These are phyloP conservation scores for Abrus pulchellus DNA, from an alignment of 306 rosid genomes.

Conservation along the genomic window DNA sequence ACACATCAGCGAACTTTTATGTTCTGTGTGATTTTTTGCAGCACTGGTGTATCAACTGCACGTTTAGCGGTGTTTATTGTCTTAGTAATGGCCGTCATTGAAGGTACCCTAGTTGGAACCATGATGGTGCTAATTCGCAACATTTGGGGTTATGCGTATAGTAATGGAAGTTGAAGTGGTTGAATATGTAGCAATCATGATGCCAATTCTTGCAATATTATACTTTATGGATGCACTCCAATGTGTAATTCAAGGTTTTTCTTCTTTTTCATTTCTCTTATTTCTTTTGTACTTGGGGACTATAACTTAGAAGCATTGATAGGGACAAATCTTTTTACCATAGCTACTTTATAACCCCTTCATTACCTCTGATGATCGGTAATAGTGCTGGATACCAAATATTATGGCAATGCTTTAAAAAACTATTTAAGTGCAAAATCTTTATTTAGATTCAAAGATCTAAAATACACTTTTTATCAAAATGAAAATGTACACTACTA, in stretches of 20 bases:
- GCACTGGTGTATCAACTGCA: slow-evolving; percentile 77
- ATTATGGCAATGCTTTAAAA: too few species aligned
- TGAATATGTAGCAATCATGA: slow-evolving; percentile 60
- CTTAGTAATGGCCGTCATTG: slow-evolving; percentile 56
- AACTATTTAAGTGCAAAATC: neutral
- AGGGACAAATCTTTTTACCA: too few species aligned
- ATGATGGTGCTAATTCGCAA: slow-evolving; percentile 60
- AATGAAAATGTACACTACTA: too few species aligned
- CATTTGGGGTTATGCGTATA: slow-evolving; percentile 73
- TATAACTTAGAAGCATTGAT: too few species aligned
- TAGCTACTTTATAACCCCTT: too few species aligned
- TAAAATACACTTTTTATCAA: too few species aligned
- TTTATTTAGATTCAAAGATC: neutral
- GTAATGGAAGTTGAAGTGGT: slow-evolving; percentile 69
- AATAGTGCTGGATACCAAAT: neutral
- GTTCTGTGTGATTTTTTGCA: slow-evolving; percentile 26
- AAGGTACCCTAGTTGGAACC: slow-evolving; percentile 56
- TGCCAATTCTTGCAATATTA: slow-evolving; percentile 71
- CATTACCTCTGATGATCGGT: too few species aligned
- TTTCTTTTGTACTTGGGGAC: neutral
- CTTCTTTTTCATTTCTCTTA: neutral
- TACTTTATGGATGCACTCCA: slow-evolving; percentile 70
- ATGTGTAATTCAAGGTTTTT: slow-evolving; percentile 69
- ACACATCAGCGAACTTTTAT: neutral
- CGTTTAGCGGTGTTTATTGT: slow-evolving; percentile 63